Base-by-base conservation (phyloP, 257 asterid genomes). In the Solanum lignicaule region DNA sequence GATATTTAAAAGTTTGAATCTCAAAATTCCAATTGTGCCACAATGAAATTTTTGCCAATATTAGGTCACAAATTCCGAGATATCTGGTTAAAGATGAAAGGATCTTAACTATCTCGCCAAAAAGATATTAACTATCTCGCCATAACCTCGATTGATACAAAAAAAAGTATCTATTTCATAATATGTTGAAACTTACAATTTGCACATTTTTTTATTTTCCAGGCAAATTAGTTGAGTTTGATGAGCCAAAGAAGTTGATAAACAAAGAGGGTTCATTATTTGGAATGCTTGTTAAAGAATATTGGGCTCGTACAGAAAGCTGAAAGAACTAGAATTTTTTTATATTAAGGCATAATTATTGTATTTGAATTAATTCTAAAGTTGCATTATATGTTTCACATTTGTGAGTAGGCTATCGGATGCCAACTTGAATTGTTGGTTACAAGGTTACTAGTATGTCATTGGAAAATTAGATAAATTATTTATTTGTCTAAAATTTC, bases 161-260 rank as follows among this genome's bases (percentile, higher is more conserved):
- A 20, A 25, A 25, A 55, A 32, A 16, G n/a, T 31, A 32, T 16
- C 25, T 16, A 72, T 32, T 32, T 72, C 43, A 18, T 72, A 32
- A 8, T 18, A 18, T 15, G 7, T 39, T 38, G 15, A 14, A 41
- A 35, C 35, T 78, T 41, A 25, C 62, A 13, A 25, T 25, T n/a
- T 43, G 32, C 72, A 27, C 20, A 68, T 86, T 69, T 10, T 9
- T 31, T 33, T 9, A 20, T 86, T 29, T 60, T 74, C 29, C 76
- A 86, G 85, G 88, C 12, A 79, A 18, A 6, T 29, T 86, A 9
- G 85, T 55, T 29, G 88, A 86, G 82, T 72, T 72, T 86, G 88
- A 86, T 36, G 29, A 33, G 7, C 88, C 88, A 33, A 58, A 79
- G 23, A 86, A 73, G 83, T 31, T 86, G 75, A 36, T 86, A 62